phyloP scores from a whole-genome alignment of 805 yeast species.

The Nakazawaea ambrosiae region DNA sequence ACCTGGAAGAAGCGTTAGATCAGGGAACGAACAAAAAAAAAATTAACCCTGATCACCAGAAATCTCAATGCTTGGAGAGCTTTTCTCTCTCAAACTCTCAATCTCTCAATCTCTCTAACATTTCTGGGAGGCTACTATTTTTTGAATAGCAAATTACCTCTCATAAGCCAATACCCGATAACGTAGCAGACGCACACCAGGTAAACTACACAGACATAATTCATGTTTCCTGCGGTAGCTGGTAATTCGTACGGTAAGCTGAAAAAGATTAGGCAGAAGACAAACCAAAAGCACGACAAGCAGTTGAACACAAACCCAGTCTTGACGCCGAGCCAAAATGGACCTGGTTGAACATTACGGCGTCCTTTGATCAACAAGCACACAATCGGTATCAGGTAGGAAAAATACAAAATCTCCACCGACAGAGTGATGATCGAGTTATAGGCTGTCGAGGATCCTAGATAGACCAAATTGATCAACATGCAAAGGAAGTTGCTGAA shows the following conservation, averaged over 20 bases:
- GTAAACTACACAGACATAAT: conserved; percentile 31
- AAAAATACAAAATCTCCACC: conserved; percentile 21
- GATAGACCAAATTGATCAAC: conserved; percentile 3
- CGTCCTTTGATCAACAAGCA: conserved; percentile 29
- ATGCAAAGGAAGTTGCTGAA: conserved; percentile 5
- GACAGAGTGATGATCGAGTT: conserved; percentile 16
- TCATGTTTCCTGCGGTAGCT: conserved; percentile 33
- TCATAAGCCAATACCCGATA: conserved; percentile 22
- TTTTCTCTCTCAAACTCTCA: too few relatives aligned
- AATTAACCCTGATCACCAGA: too few relatives aligned
- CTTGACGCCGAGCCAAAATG: conserved; percentile 33
- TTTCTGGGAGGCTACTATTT: too few relatives aligned
- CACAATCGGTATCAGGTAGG: conserved; percentile 25
- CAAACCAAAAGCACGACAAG: conserved; percentile 25
- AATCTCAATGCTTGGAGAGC: too few relatives aligned
- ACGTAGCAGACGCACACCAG: conserved; percentile 21
- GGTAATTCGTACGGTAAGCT: conserved; percentile 34
- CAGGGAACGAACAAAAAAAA: too few relatives aligned
- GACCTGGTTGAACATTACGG: conserved; percentile 24
- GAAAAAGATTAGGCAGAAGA: conserved; percentile 29
- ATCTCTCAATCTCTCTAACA: too few relatives aligned
- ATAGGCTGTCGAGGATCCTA: conserved; percentile 11
- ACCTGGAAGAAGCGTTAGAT: too few relatives aligned
- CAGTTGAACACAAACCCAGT: conserved; percentile 26
- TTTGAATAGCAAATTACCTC: too few relatives aligned